Percentiles rank a stretch among this genome's conserved stretches.
Evolutionary conservation across 2,329 filamentous ascomycete genomes (phyloP).

Genomic region (Colletotrichum camelliae): DNA sequence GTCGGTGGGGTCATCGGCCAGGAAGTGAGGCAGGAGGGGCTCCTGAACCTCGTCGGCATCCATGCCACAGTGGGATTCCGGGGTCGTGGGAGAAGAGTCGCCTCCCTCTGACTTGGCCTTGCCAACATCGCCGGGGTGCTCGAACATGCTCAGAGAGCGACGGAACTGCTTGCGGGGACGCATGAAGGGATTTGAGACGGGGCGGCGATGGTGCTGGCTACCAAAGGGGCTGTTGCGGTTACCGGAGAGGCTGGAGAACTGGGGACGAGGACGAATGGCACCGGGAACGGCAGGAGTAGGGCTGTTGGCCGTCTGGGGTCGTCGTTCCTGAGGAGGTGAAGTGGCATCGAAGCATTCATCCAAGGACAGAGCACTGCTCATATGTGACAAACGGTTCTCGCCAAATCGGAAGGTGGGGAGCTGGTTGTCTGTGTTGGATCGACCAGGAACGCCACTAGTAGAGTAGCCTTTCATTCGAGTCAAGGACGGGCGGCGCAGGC

Average conservation of each 20-base stretch:
- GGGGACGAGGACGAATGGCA: slow-evolving; percentile 67
- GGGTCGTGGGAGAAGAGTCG: slow-evolving; percentile 50
- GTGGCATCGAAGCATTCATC: slow-evolving; percentile 78
- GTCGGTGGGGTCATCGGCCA: slow-evolving; percentile 80
- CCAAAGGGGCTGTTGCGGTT: slow-evolving; percentile 79
- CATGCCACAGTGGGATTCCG: slow-evolving; percentile 73
- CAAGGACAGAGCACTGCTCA: slow-evolving; percentile 66
- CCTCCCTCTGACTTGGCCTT: slow-evolving; percentile 71
- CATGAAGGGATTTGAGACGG: slow-evolving; percentile 68
- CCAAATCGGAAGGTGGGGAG: slow-evolving; percentile 77
- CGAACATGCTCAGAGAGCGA: slow-evolving; percentile 97
- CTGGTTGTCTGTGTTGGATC: slow-evolving; percentile 67
- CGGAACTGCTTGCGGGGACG: slow-evolving; percentile 88
- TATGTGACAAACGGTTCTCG: slow-evolving; percentile 34
- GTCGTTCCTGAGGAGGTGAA: slow-evolving; percentile 76
- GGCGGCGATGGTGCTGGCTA: slow-evolving; percentile 72
- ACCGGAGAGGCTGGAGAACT: slow-evolving; percentile 66
- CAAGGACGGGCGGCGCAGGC: slow-evolving; percentile 76
- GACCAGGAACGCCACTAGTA: slow-evolving; percentile 67
- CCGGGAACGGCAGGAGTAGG: slow-evolving; percentile 59
- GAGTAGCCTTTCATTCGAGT: slow-evolving; percentile 77
- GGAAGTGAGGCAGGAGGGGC: slow-evolving; percentile 83
- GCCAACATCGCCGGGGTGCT: slow-evolving; percentile 86
- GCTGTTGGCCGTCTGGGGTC: slow-evolving; percentile 65
- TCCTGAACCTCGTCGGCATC: slow-evolving; percentile 80